Conservation (phyloP, 129 eudicot species). For the carrot (Daucus carota) region DH1_v3.0 NC_030385.2:36666501-36667000, state of each 20-base stretch:
- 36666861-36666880: neutral
- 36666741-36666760: slow-evolving; percentile 68
- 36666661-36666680: slow-evolving; percentile 70
- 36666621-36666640: slow-evolving; percentile 99
- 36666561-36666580: neutral
- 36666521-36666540: neutral
- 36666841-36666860: neutral
- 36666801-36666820: neutral
- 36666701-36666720: slow-evolving; percentile 96
- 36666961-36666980: no score
- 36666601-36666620: slow-evolving; percentile 57
- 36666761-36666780: neutral
- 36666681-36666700: slow-evolving; percentile 77
- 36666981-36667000: no score
- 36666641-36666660: slow-evolving; percentile 92
- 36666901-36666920: neutral
- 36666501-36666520: neutral
- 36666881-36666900: neutral
- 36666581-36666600: neutral
- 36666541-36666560: neutral
- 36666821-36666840: neutral
- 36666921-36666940: neutral
- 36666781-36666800: neutral
- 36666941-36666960: neutral
- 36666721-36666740: slow-evolving; percentile 99